Base-by-base conservation (phyloP, 2,329 filamentous ascomycete genomes). In the Triangularia verruculosa region DNA sequence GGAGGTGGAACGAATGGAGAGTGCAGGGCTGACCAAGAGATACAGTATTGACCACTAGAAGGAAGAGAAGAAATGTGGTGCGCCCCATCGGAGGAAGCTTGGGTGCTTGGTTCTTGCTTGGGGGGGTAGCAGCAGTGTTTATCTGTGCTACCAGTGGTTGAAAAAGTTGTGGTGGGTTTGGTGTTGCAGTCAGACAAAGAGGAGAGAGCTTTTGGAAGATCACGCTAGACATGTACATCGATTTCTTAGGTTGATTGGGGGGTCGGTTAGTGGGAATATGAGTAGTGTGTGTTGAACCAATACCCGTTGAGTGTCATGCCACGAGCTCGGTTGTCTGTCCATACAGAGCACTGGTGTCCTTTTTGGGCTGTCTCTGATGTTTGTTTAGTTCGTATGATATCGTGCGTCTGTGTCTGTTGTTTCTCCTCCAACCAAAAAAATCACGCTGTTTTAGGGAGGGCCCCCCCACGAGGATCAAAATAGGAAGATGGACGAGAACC, bases 31-130 rank as follows among this genome's bases (percentile, higher is more conserved):
- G 69, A 75, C 72, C 22, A 59, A 67, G 63, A 66, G 63, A 59
- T 47, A 57, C 61, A 72, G 70, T 59, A 67, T 72, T 65, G 70
- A 72, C 70, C 70, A 71, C 64, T 71, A 62, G 51, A 68, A 61
- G 39, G n/a, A 24, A 22, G 1, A 11, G 62, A 24, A 24, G 22
- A 1, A 12, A 30, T 39, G 57, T 51, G 51, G 43, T 32, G 27
- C 25, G 54, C 3, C 25, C 32, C 34, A 13, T 56, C 30, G 55
- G 60, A 53, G 39, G 39, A 47, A 20, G n/a, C n/a, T 47, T 47
- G 17, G 47, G n/a, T n/a, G n/a, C n/a, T n/a, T n/a, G n/a, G n/a
- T n/a, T n/a, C n/a, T n/a, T n/a, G n/a, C 17, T 52, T 52, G 5
- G 24, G 47, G 17, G 30, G 30, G 30, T 7, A 34, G 30, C 4